phyloP scores from a whole-genome alignment of 169 alveolate genomes.

The Eimeria necatrix region DNA sequence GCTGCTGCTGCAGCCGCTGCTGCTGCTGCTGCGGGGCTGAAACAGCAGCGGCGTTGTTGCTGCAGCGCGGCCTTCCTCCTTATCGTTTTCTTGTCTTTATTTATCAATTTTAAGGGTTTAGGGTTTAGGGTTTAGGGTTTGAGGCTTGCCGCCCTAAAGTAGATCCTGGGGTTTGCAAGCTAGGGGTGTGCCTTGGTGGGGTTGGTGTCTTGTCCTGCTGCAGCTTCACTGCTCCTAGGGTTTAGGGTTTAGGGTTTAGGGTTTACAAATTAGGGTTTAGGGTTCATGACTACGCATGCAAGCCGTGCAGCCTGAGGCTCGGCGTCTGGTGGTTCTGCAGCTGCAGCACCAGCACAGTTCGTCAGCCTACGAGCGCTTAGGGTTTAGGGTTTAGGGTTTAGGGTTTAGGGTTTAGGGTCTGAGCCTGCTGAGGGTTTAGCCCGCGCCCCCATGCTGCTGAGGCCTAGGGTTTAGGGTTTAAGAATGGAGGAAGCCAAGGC shows the following conservation, averaged over 20 bases:
- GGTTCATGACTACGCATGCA: neutral
- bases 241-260: constrained; percentile 8
- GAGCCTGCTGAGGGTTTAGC: too few relatives aligned
- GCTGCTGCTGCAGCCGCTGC: neutral
- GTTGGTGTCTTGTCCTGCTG: neutral
- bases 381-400: constrained; percentile 27
- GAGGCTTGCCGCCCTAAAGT: too few relatives aligned
- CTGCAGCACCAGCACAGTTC: neutral
- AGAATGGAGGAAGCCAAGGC: constrained; percentile 10
- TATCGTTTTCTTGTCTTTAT: too few relatives aligned
- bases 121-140: too few relatives aligned
- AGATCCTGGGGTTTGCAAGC: too few relatives aligned
- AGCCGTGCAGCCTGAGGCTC: neutral
- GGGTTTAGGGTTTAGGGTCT: constrained; percentile 33
- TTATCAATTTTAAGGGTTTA: too few relatives aligned
- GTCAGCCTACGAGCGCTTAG: constrained; percentile 13
- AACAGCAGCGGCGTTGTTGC: too few relatives aligned
- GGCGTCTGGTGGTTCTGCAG: constrained; percentile 6
- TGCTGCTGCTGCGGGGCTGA: neutral
- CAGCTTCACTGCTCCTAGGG: neutral
- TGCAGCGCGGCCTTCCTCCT: too few relatives aligned
- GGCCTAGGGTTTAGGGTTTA: constrained; percentile 44
- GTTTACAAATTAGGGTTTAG: constrained; percentile 33
- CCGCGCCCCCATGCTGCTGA: too few relatives aligned
- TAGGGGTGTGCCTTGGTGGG: neutral